Conservation (phyloP, 2,329 filamentous ascomycete genomes). For the Pseudogymnoascus sp. region DNA sequence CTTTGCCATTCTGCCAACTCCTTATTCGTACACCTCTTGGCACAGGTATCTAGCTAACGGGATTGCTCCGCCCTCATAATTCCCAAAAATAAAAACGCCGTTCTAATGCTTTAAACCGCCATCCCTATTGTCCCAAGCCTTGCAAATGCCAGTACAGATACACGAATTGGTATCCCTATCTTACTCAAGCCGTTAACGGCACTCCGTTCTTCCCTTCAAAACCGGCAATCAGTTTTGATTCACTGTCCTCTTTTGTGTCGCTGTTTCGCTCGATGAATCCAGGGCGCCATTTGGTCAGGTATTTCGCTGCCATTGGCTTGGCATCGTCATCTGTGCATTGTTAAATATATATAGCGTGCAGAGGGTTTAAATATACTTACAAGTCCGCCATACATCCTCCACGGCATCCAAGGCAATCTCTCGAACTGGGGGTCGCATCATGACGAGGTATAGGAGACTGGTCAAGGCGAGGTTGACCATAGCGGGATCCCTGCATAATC, state of each 20-base stretch:
- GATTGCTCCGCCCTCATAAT: slow-evolving; percentile 1
- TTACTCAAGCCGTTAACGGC: slow-evolving; percentile 3
- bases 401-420: slow-evolving; percentile 56
- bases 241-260: neutral
- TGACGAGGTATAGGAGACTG: slow-evolving; percentile 56
- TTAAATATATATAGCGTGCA: slow-evolving; percentile 15
- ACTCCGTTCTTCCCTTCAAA: neutral
- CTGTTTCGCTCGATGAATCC: slow-evolving; percentile 20
- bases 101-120: neutral
- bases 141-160: slow-evolving; percentile 4
- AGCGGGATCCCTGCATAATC: slow-evolving; percentile 56
- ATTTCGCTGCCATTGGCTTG: slow-evolving; percentile 52
- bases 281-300: slow-evolving; percentile 52
- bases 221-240: neutral
- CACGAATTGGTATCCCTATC: neutral
- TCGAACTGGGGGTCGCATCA: slow-evolving; percentile 57
- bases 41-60: slow-evolving; percentile 7
- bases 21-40: slow-evolving; percentile 1
- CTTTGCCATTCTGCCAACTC: neutral
- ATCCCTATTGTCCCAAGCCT: neutral
- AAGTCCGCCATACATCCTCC: slow-evolving; percentile 58
- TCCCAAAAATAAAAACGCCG: slow-evolving; percentile 1
- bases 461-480: slow-evolving; percentile 55
- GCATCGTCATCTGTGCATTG: slow-evolving; percentile 47
- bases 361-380: slow-evolving; percentile 35